Evolutionary conservation across 2,329 filamentous ascomycete species (phyloP), one percentile per base, ranked within the genome.

Genomic region (Exophiala xenobiotica): DNA sequence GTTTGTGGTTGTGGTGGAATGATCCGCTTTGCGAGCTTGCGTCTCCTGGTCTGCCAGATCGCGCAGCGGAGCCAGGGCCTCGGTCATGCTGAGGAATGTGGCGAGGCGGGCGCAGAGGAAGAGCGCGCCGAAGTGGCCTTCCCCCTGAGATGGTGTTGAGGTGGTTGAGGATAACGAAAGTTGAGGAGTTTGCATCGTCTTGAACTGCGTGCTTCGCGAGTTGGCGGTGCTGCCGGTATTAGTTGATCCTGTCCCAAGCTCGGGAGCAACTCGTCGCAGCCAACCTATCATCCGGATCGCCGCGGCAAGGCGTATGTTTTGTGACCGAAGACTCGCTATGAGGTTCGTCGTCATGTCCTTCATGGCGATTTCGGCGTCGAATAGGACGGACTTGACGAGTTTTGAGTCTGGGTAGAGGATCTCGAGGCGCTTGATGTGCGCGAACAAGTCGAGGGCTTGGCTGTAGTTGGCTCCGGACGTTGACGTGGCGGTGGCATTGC

Each of bases 241-340:
- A 6, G 41, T 37, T 6, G 46, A 58, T 12, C 22, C 46, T 11
- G 20, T 46, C 56, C 86, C 83, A 16, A 96, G 72, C 55, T 96
- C 91, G 0, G 91, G 90, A 0, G 92, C 81, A 3, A 96, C 86
- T 24, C 93, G 82, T 37, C 92, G 85, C 38, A 99, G 77, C 88
- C 90, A 96, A 53, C 90, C 89, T 42, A 96, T 85, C 1, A 90
- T 96, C 46, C 95, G 83, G 73, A 99, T 87, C 0, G 90, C 91
- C 9, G 87, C 86, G 19, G 93, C 91, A 3, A 99, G 79, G 69
- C 96, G 95, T 44, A 99, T 78, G 16, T 82, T 82, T 46, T 60
- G 60, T 0, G 81, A 78, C 59, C 90, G 87, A 20, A 99, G 78
- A 7, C 86, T 85, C 7, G 78, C 74, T 51, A 99, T 86, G 3